A percentile compares a stretch with the other conserved stretches of the same genome.
Conservation (phyloP, 2,329 filamentous ascomycete genomes). For the Clonostachys byssicola region DNA sequence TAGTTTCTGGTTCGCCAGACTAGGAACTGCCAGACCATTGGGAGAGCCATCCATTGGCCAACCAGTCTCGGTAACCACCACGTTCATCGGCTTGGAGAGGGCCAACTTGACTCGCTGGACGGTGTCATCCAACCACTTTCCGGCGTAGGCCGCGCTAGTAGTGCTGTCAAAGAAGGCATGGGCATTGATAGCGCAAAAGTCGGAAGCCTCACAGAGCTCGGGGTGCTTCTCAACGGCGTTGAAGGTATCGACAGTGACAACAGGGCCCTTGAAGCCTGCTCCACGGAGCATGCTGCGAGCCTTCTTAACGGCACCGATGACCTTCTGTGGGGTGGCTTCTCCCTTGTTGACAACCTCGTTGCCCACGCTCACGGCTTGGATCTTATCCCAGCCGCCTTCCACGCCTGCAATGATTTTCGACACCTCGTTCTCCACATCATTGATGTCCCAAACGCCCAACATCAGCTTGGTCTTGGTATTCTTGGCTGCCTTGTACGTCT, state of each 20-base stretch:
- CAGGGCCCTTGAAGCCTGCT: conserved; percentile 65
- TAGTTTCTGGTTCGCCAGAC: conserved; percentile 56
- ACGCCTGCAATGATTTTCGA: conserved; percentile 55
- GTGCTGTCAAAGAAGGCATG: conserved; percentile 79
- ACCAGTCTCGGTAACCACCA: conserved; percentile 77
- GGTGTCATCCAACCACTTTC: conserved; percentile 60
- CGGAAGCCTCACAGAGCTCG: conserved; percentile 65
- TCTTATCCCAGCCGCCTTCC: conserved; percentile 58
- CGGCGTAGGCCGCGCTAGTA: conserved; percentile 55
- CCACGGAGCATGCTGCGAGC: conserved; percentile 54
- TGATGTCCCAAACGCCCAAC: conserved; percentile 67
- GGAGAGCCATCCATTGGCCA: conserved; percentile 69
- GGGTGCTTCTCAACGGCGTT: conserved; percentile 62
- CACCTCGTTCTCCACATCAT: conserved; percentile 51
- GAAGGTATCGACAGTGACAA: conserved; percentile 80
- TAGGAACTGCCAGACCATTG: conserved; percentile 68
- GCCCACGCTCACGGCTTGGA: conserved; percentile 72
- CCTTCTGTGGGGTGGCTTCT: conserved; percentile 41
- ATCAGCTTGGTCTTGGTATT: conserved; percentile 67
- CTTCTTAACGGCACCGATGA: conserved; percentile 52
- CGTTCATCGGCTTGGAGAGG: conserved; percentile 46
- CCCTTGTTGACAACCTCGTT: conserved; percentile 76
- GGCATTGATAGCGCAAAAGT: conserved; percentile 77
- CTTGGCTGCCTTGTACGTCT: conserved; percentile 58
- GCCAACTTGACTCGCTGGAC: conserved; percentile 36